Percentiles rank a stretch among this genome's conserved stretches.
phyloP scores from a whole-genome alignment of 139 green algal species.

The Tetraselmis striata region DNA sequence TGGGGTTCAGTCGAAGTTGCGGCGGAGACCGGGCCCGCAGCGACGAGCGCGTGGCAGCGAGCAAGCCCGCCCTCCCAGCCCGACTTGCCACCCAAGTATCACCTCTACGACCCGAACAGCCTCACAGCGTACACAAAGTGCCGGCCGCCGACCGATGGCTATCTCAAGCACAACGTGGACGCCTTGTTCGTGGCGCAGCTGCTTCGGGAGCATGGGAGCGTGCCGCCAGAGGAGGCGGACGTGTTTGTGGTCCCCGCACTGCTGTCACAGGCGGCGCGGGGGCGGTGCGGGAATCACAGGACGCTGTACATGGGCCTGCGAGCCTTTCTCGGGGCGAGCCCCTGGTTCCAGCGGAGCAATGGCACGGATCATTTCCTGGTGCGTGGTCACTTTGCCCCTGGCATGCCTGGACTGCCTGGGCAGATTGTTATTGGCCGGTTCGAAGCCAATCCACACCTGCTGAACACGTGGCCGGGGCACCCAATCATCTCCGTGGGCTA shows the following conservation, averaged over 20 bases:
- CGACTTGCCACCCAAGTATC: too few species aligned
- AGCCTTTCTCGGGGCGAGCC: not conserved
- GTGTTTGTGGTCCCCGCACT: not conserved
- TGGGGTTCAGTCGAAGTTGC: too few species aligned
- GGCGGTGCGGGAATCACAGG: not conserved
- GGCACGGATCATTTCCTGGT: not conserved
- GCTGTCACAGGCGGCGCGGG: not conserved
- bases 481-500: not conserved
- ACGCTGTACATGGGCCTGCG: not conserved
- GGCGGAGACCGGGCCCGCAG: too few species aligned
- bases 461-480: not conserved
- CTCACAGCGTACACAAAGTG: not conserved
- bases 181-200: not conserved
- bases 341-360: not conserved
- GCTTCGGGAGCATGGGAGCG: not conserved
- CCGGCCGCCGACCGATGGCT: not conserved
- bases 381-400: not conserved
- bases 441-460: not conserved
- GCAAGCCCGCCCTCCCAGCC: too few species aligned
- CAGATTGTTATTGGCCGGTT: not conserved
- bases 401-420: not conserved
- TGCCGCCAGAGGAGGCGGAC: not conserved
- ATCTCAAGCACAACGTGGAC: not conserved
- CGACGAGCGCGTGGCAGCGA: too few species aligned
- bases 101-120: not conserved